Evolutionary conservation across 345 rosid species (phyloP).

Genomic region (Sisymbrium altissimum): DNA sequence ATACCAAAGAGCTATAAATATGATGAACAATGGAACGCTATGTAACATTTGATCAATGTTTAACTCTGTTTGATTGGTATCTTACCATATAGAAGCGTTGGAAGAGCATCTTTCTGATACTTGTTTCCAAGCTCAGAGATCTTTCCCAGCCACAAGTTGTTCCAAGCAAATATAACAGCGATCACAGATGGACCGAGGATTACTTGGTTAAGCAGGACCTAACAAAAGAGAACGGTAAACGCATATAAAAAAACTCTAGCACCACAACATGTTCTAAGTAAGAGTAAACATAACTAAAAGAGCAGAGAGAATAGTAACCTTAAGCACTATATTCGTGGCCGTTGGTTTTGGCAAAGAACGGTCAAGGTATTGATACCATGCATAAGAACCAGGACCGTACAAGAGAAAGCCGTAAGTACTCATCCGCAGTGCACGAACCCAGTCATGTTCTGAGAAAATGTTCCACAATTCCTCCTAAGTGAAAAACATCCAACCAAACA

Average conservation of each 20-base stretch:
- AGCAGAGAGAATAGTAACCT: conserved; percentile 44
- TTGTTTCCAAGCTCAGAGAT: conserved; percentile 66
- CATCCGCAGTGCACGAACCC: conserved; percentile 87
- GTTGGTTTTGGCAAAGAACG: conserved; percentile 65
- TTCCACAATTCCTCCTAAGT: conserved; percentile 42
- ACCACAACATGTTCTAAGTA: neutral
- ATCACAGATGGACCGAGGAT: conserved; percentile 91
- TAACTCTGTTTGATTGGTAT: neutral
- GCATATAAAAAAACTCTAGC: neutral
- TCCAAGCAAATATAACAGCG: conserved; percentile 90
- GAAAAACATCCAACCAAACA: neutral
- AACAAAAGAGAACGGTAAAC: conserved; percentile 1
- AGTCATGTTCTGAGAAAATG: conserved; percentile 64
- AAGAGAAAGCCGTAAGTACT: conserved; percentile 82
- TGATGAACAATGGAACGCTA: neutral
- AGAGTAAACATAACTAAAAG: neutral
- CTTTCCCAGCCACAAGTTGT: conserved; percentile 83
- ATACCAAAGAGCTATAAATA: neutral
- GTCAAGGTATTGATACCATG: conserved; percentile 84
- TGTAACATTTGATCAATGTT: neutral
- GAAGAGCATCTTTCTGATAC: conserved; percentile 78
- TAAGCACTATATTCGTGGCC: conserved; percentile 54
- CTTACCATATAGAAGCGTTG: conserved; percentile 72
- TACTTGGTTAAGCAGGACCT: conserved; percentile 86
- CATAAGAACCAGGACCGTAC: conserved; percentile 91